phyloP scores from a whole-genome alignment of 164 flowering plant species.

The Berberis vulgaris region DNA sequence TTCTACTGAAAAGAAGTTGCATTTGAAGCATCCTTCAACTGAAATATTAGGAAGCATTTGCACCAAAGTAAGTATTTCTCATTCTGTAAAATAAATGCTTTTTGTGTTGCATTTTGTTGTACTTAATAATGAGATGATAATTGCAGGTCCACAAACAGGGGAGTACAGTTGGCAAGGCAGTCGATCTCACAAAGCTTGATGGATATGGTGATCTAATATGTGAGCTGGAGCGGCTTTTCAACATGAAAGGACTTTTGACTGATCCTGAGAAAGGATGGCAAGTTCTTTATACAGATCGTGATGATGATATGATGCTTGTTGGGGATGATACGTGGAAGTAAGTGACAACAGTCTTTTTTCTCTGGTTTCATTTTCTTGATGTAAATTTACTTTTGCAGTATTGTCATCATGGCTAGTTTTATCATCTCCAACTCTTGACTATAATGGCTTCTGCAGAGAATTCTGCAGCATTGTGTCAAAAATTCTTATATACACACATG shows the following conservation, averaged over 20 bases:
- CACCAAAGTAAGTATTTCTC: conserved; percentile 38
- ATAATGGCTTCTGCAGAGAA: conserved; percentile 21
- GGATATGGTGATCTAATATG: conserved; percentile 23
- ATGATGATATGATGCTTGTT: conserved; percentile 25
- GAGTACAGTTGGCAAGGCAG: conserved; percentile 27
- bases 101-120: conserved; percentile 25
- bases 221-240: conserved; percentile 22
- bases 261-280: conserved; percentile 5
- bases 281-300: conserved; percentile 12
- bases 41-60: conserved; percentile 34
- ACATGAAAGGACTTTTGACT: conserved; percentile 25
- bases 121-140: conserved; percentile 11
- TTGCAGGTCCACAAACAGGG: conserved; percentile 24
- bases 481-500: conserved; percentile 22
- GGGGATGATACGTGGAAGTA: conserved; percentile 28
- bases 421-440: background rate
- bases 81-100: conserved; percentile 20
- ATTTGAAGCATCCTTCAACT: conserved; percentile 26
- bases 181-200: conserved; percentile 26
- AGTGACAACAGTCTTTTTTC: conserved; percentile 5
- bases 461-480: conserved; percentile 24
- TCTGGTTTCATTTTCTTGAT: background rate
- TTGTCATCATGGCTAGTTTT: too few relatives aligned
- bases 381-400: background rate
- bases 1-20: conserved; percentile 24